Base-by-base conservation (phyloP, 2,329 filamentous ascomycete genomes). In the Rhynchosporium graminicola region DNA sequence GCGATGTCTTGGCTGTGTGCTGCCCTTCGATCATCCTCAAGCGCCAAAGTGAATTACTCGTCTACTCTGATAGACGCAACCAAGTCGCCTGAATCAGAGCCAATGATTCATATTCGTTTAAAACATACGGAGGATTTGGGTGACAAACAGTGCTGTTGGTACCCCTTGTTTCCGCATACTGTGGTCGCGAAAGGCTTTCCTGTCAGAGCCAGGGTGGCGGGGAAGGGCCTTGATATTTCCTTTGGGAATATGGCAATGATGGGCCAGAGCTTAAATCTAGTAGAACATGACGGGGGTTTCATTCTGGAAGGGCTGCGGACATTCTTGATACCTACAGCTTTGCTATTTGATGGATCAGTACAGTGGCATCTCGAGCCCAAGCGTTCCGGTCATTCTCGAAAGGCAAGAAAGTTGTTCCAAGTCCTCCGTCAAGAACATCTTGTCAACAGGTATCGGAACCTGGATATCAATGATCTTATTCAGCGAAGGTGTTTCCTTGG, bases 321-420 rank as follows among this genome's bases (percentile, higher is more conserved):
- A 20, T 36, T 63, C 10, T 43, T 65, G 15, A 52, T 63, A 45
- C 63, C 63, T 3, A 55, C 57, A 33, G 10, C 40, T 8, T 47
- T 61, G 31, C 33, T 65, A 8, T 7, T 20, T 15, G 50, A 65
- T 38, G 48, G 56, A 9, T 61, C 60, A 8, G 51, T 65, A 6
- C 63, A 65, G 42, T 65, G 63, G 63, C 63, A 65, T 42, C 57
- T 63, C 33, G 60, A 59, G 55, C 29, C 47, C 31, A 62, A 62
- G 42, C 36, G 9, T 15, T 55, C 50, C 7, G 38, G 40, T 10
- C 15, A 26, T 2, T 20, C 10, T 20, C 31, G 28, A 28, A 55
- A 40, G 10, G 5, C 55, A 28, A 40, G 48, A 31, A 55, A 48
- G 8, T 48, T 63, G 29, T 15, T 31, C 0, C 40, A 63, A 40